These are phyloP conservation scores for Paraconiothyrium brasiliense DNA, from an alignment of 2,329 filamentous ascomycete genomes.

Conservation along the genomic window DNA sequence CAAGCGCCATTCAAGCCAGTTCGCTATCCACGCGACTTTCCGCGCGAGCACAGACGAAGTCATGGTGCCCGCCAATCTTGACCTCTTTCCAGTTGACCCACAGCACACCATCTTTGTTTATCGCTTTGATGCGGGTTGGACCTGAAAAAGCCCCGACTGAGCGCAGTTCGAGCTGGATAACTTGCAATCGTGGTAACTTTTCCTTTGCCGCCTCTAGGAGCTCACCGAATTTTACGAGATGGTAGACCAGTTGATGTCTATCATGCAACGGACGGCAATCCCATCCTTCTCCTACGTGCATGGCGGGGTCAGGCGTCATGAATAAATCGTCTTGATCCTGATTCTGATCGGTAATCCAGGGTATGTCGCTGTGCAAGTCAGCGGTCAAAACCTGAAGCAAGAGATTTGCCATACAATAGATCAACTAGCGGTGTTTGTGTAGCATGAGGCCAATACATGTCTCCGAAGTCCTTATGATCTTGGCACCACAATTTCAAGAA, in stretches of 20 bases:
- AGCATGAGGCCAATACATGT: constrained; percentile 17
- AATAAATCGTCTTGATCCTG: constrained; percentile 9
- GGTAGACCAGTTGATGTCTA: background rate
- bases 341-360: background rate
- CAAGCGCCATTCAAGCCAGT: too few species aligned
- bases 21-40: too few species aligned
- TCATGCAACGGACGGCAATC: background rate
- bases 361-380: background rate
- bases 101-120: background rate
- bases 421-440: background rate
- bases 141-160: background rate
- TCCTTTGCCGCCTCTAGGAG: background rate
- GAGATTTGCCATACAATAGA: too few species aligned
- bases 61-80: background rate
- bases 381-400: too few species aligned
- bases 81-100: constrained; percentile 2
- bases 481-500: constrained; percentile 1
- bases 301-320: constrained; percentile 16
- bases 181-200: background rate
- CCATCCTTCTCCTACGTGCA: constrained; percentile 8
- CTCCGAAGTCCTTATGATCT: background rate
- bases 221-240: constrained; percentile 6
- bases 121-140: constrained; percentile 1
- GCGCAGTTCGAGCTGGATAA: background rate
- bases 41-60: background rate